Evolutionary conservation across 495 filamentous ascomycete genomes (phyloP).

Genomic region (Chaetomium tenue): DNA sequence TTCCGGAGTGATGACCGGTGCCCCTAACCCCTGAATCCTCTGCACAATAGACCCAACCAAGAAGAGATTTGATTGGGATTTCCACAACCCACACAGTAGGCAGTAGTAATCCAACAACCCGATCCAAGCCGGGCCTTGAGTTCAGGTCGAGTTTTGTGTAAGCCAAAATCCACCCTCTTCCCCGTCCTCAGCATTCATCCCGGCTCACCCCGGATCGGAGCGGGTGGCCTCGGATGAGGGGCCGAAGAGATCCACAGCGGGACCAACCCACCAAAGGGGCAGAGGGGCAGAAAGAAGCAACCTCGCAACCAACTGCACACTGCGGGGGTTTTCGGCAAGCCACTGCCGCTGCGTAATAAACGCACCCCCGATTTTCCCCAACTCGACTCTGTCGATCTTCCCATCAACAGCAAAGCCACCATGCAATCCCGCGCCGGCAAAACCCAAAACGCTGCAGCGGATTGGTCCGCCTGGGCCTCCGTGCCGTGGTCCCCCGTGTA

Average conservation of each 20-base stretch:
- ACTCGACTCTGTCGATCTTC: not conserved
- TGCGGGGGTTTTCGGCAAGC: not conserved
- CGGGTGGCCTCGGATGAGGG: constrained; percentile 3
- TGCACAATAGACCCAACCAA: too few relatives aligned
- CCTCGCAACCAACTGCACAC: not conserved
- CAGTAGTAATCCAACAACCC: too few relatives aligned
- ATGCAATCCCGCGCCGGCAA: not conserved
- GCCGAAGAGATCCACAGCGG: constrained; percentile 10
- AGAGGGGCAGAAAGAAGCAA: too few relatives aligned
- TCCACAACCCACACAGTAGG: too few relatives aligned
- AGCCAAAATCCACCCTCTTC: not conserved
- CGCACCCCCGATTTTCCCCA: not conserved
- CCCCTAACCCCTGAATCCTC: too few relatives aligned
- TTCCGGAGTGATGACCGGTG: not conserved
- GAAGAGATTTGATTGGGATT: too few relatives aligned
- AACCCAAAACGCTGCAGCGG: not conserved
- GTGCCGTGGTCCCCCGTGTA: constrained; percentile 21
- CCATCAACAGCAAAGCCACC: not conserved
- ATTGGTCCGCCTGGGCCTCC: constrained; percentile 21
- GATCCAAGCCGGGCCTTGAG: too few relatives aligned
- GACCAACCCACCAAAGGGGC: not conserved
- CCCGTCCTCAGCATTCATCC: not conserved
- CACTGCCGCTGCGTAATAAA: constrained; percentile 7
- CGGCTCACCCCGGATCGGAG: not conserved
- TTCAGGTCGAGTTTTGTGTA: not conserved